These are phyloP conservation scores for Trapa bicornis DNA, from an alignment of 345 rosid genomes.

Conservation along the genomic window DNA sequence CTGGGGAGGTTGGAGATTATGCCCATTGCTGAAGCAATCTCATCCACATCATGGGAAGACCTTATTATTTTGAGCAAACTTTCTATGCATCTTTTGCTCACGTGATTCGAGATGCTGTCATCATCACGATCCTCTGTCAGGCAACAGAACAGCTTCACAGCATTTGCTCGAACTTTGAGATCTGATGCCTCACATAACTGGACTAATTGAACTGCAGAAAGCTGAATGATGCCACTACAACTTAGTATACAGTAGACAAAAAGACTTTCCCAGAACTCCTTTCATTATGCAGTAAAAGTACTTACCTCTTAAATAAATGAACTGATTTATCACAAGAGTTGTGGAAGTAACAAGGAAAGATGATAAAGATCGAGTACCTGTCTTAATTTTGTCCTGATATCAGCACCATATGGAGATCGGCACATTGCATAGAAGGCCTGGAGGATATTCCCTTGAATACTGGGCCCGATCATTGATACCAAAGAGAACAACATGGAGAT, in stretches of 20 bases:
- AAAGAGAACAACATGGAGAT: constrained; percentile 40
- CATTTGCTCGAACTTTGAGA: constrained; percentile 36
- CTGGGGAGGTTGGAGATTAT: constrained; percentile 49
- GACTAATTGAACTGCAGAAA: constrained; percentile 41
- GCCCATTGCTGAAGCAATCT: constrained; percentile 38
- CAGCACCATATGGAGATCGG: constrained; percentile 35
- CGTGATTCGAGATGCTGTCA: constrained; percentile 37
- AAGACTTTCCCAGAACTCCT: too few species aligned
- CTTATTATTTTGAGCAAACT: constrained; percentile 35
- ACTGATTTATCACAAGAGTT: neutral
- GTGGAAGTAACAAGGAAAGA: neutral
- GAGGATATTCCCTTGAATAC: constrained; percentile 42
- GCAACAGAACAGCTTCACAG: constrained; percentile 47
- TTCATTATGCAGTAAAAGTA: too few species aligned
- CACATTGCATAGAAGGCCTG: constrained; percentile 45
- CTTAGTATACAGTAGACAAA: neutral
- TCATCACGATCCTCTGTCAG: constrained; percentile 38
- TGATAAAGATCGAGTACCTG: constrained; percentile 28
- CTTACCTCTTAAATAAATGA: too few species aligned
- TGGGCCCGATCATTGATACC: constrained; percentile 34
- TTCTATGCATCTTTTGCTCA: constrained; percentile 26
- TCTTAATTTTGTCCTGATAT: constrained; percentile 29
- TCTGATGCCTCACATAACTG: constrained; percentile 33
- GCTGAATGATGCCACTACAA: constrained; percentile 24
- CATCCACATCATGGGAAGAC: constrained; percentile 30